Evolutionary conservation across 148 eudicot genomes (phyloP), one percentile per base, ranked within the genome.

Genomic region (Heliosperma pusillum): DNA sequence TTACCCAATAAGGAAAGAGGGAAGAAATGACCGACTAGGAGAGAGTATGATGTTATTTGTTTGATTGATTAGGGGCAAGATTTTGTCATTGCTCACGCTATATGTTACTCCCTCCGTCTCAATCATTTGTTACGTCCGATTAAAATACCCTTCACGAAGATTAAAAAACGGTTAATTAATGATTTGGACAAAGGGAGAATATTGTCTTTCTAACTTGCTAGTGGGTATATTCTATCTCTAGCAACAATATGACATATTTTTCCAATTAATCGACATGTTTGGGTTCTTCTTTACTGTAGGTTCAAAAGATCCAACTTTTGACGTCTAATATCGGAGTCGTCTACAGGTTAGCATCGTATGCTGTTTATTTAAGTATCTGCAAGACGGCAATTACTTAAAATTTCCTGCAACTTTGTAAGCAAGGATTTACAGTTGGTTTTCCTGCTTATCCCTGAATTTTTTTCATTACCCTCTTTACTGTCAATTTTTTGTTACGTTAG

Each of bases 291-390:
- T 81, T 24, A 30, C 78, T 78, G 71, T 83, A 95, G 99, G 97
- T 92, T 77, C 89, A 95, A 74, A 95, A 95, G 87, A 95, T 95
- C 74, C 99, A 95, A 84, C 86, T 80, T 61, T 84, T 95, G 90
- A 95, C 99, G 60, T 93, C 99, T 70, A 95, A 92, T 58, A 95
- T 95, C 80, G 99, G 99, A 83, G 99, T 90, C 72, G 97, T 92
- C 20, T 95, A 95, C 85, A 95, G 99, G 99, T 95, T 70, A 72
- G 76, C 40, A 72, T 72, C 36, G 26, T 20, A 25, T 73, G 27
- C 69, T 64, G 24, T 66, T 50, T 74, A 22, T 30, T 3, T 13
- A 11, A 53, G 52, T 20, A 30, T 22, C 42, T 66, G 2, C 26
- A n/a, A n/a, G n/a, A n/a, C n/a, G n/a, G n/a, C n/a, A 42, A 2